Conservation (phyloP, 176 grass and related monocot genomes). For the Aegilops bicornis region DNA sequence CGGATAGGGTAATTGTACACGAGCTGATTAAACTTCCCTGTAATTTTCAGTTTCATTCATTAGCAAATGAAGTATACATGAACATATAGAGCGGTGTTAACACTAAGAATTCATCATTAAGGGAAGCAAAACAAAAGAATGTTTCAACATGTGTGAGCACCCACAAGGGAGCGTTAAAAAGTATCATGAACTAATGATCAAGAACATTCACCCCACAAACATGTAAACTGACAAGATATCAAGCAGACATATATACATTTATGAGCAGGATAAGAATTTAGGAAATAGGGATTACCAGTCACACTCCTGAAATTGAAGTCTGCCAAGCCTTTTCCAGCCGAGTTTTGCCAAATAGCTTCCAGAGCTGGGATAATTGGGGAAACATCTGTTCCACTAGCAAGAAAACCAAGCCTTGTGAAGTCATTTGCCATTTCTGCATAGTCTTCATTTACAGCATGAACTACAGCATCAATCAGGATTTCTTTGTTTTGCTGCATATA, state of each 20-base stretch:
- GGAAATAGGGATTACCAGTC: constrained; percentile 57
- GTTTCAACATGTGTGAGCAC: constrained; percentile 14
- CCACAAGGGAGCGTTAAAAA: neutral
- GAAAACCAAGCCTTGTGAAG: constrained; percentile 97
- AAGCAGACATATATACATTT: constrained; percentile 17
- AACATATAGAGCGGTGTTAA: constrained; percentile 14
- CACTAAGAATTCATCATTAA: constrained; percentile 18
- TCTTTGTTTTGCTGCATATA: constrained; percentile 97
- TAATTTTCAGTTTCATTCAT: constrained; percentile 30
- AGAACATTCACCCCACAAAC: neutral
- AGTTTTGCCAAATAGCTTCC: constrained; percentile 99
- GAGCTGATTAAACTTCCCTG: constrained; percentile 98
- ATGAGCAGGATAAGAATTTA: neutral
- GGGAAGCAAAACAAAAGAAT: constrained; percentile 2
- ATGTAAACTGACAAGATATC: neutral
- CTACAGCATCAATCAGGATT: constrained; percentile 96
- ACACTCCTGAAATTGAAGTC: constrained; percentile 99
- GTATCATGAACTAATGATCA: neutral
- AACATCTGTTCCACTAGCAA: constrained; percentile 91
- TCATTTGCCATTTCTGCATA: constrained; percentile 99
- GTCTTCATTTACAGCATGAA: constrained; percentile 99
- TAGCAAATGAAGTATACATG: constrained; percentile 10
- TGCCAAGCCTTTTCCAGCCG: constrained; percentile 87
- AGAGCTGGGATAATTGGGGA: constrained; percentile 91
- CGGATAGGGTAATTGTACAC: constrained; percentile 97